A percentile compares a stretch with the other conserved stretches of the same genome.
Conservation (phyloP, 176 grass and related monocot genomes). For the Thalia dealbata region DNA sequence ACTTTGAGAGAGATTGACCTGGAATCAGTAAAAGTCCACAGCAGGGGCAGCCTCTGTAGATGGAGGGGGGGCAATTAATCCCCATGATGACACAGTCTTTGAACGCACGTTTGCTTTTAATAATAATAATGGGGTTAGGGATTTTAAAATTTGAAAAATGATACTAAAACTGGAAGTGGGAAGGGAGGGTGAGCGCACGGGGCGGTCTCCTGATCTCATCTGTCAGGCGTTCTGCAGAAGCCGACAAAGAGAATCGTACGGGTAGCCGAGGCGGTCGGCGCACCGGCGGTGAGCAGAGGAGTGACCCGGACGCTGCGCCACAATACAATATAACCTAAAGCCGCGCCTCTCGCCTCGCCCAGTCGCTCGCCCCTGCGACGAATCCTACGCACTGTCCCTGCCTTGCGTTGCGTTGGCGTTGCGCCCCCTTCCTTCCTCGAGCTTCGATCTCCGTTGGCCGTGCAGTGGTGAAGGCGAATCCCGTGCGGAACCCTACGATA, state of each 20-base stretch:
- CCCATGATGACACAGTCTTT: neutral
- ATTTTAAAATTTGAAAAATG: too few relatives aligned
- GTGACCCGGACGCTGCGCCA: neutral
- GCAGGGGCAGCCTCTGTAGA: too few relatives aligned
- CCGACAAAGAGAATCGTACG: slow-evolving; percentile 1
- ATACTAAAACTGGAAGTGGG: neutral
- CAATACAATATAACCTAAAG: neutral
- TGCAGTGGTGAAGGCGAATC: neutral
- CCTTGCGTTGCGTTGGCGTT: too few relatives aligned
- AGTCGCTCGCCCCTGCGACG: neutral
- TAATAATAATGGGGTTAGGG: too few relatives aligned
- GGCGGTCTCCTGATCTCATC: neutral
- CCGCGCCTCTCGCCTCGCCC: too few relatives aligned
- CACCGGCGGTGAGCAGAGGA: neutral
- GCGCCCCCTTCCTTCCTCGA: neutral
- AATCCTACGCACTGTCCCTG: neutral
- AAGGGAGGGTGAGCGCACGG: neutral
- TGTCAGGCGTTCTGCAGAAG: neutral
- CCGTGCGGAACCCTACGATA: neutral
- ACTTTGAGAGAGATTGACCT: neutral
- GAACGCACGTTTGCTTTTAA: neutral
- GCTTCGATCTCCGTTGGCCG: neutral
- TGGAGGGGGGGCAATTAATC: too few relatives aligned
- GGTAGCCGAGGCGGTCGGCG: neutral
- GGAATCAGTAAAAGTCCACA: neutral